Evolutionary conservation across 352 stramenopile genomes (phyloP), one percentile per base, ranked within the genome.

Genomic region (Lagenidium sp.): DNA sequence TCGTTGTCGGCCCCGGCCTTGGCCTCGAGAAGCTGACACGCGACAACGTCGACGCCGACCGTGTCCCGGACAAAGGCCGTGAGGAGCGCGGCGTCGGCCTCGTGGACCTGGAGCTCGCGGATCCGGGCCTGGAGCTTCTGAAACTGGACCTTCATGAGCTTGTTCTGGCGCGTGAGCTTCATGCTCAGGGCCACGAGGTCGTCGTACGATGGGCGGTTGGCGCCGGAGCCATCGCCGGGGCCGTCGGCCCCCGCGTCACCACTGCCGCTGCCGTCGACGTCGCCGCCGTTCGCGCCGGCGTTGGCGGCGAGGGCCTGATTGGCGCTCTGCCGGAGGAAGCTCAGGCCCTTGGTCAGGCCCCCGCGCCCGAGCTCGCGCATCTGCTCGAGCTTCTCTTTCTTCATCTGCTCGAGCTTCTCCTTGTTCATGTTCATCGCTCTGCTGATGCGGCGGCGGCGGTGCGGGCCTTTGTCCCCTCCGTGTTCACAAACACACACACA

Each of bases 91-190:
- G 53, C 55, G 37, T 93, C 73, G 7, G 70, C 60, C 18, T 87
- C 70, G 15, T 47, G 65, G 4, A 41, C 44, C 13, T 53, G 54
- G 1, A 72, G 55, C 44, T 63, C 50, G 11, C 42, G 39, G 29
- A 85, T 59, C 2, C 72, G 65, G 36, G 39, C 56, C 51, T 88
- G 70, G 49, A 70, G 80, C 54, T 85, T 86, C 51, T 88, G 78
- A 44, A 88, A 83, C 56, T 91, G 78, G 4, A 52, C 54, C 52
- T 87, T 88, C 77, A 90, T 86, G 31, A 90, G 56, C 49, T 90
- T 90, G 62, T 94, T 94, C 56, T 94, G 81, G 15, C 80, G 64
- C 47, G 78, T 94, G 41, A 91, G 70, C 59, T 94, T 94, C 78
- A 91, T 87, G 42, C 76, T 94, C 24, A 94, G 65, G 36, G 69